Percentiles rank a stretch among this genome's conserved stretches.
phyloP scores from a whole-genome alignment of 2,329 filamentous ascomycete genomes.

The Colletotrichum sp. region DNA sequence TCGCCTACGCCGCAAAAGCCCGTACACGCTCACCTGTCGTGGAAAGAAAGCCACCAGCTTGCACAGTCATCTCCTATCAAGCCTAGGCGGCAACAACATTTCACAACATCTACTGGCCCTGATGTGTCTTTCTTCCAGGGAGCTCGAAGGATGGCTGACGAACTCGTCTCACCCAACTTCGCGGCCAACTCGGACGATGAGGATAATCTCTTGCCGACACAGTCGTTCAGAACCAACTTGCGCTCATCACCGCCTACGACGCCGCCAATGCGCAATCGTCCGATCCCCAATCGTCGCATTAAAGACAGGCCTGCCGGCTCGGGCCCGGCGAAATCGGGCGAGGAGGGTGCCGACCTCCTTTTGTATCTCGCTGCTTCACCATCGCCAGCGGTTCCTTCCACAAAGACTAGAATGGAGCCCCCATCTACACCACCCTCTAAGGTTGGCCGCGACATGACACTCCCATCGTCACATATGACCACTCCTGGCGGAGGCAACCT shows the following conservation, averaged over 20 bases:
- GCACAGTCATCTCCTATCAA: constrained; percentile 89
- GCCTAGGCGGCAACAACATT: constrained; percentile 74
- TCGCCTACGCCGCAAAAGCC: constrained; percentile 67
- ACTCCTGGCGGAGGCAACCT: constrained; percentile 76
- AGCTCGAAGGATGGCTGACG: constrained; percentile 70
- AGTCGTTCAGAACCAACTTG: constrained; percentile 73
- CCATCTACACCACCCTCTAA: constrained; percentile 80
- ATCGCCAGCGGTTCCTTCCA: constrained; percentile 72
- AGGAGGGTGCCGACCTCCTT: constrained; percentile 82
- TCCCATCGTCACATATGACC: constrained; percentile 88
- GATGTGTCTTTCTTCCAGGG: constrained; percentile 82
- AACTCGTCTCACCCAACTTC: constrained; percentile 65
- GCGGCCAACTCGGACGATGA: constrained; percentile 77
- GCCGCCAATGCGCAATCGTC: constrained; percentile 69
- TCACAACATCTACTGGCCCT: constrained; percentile 73
- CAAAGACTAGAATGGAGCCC: constrained; percentile 64
- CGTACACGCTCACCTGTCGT: constrained; percentile 61
- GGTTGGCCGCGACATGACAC: constrained; percentile 63
- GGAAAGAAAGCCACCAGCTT: constrained; percentile 79
- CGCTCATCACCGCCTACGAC: constrained; percentile 86
- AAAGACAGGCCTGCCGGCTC: constrained; percentile 49
- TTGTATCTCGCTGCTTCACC: constrained; percentile 91
- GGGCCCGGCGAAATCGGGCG: constrained; percentile 63
- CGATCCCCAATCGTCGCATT: constrained; percentile 50
- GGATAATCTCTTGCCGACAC: constrained; percentile 78